Evolutionary conservation across 345 rosid species (phyloP), one percentile per base, ranked within the genome.

Genomic region (Acer campestre): DNA sequence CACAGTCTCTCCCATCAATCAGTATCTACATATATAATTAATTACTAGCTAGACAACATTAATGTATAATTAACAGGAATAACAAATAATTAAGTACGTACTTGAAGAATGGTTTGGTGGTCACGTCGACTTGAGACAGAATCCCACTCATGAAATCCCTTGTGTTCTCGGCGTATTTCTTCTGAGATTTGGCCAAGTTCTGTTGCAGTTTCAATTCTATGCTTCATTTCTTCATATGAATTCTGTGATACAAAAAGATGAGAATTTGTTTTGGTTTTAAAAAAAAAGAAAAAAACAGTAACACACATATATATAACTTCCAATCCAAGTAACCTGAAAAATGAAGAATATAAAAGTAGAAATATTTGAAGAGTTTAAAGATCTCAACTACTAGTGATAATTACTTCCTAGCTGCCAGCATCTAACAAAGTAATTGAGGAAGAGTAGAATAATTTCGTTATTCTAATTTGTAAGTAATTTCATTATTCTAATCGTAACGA

Each of bases 21-120:
- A 84, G 49, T 35, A 81, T 79, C 84, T 81, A 2, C 17, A 13
- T 12, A 3, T 16, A 22, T 35, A 35, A 67, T 7, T 35, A 35
- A 35, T 35, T 35, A 35, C 38, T 35, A 35, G 38, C 38, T 4
- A 35, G 6, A 35, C 6, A 35, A 35, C 5, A 35, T 4, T 35
- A 35, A 35, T 35, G 38, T 35, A 4, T 35, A 35, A 35, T 35
- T 35, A 35, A 35, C 35, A 31, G 35, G 3, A 31, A 31, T 16
- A 53, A 42, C 17, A 10, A 53, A 1, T 13, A 61, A 29, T 49
- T 2, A 40, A 2, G 72, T 82, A 82, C 89, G 48, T 86, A 84
- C 89, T 61, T 86, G 81, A 18, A 82, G 35, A 48, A 87, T 79
- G 38, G 90, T 73, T 71, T 62, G 84, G 72, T 87, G 90, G 58